A percentile compares a stretch with the other conserved stretches of the same genome.
These are phyloP conservation scores for Porodaedalea pini DNA, from an alignment of 1,284 basidiomycete species.

Conservation along the genomic window DNA sequence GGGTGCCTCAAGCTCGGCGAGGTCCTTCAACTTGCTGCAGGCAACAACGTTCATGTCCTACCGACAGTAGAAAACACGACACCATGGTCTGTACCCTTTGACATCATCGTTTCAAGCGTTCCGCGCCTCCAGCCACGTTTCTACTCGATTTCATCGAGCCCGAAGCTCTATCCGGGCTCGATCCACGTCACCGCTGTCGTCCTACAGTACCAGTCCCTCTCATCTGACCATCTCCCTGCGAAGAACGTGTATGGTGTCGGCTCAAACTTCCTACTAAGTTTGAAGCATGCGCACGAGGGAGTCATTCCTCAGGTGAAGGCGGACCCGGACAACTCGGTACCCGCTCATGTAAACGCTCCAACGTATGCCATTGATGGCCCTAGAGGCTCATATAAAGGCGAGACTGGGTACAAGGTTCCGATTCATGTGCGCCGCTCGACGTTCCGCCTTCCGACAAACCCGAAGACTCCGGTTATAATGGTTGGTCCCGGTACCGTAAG, in stretches of 20 bases:
- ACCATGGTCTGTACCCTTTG: conserved; percentile 92
- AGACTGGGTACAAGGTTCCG: conserved; percentile 77
- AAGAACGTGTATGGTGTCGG: conserved; percentile 83
- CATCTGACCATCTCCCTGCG: conserved; percentile 46
- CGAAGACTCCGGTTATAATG: conserved; percentile 98
- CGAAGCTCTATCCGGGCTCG: conserved; percentile 83
- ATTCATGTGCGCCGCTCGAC: conserved; percentile 94
- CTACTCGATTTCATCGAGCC: conserved; percentile 97
- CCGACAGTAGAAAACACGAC: conserved; percentile 73
- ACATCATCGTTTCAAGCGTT: conserved; percentile 90
- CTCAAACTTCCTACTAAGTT: conserved; percentile 89
- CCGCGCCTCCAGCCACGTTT: conserved; percentile 94
- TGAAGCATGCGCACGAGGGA: conserved; percentile 74
- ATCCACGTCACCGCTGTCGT: conserved; percentile 97
- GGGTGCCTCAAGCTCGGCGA: conserved; percentile 90
- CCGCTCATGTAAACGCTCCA: conserved; percentile 51
- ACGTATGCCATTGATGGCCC: conserved; percentile 88
- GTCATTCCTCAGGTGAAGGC: conserved; percentile 47
- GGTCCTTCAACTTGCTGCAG: conserved; percentile 84
- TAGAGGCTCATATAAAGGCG: conserved; percentile 75
- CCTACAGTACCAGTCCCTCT: conserved; percentile 78
- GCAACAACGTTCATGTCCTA: conserved; percentile 59
- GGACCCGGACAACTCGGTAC: conserved; percentile 33
- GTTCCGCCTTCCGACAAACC: conserved; percentile 94
- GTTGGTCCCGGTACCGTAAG: conserved; percentile 95